phyloP scores from a whole-genome alignment of 192 early-diverging fungal species.

The Dissophora globulifera region DNA sequence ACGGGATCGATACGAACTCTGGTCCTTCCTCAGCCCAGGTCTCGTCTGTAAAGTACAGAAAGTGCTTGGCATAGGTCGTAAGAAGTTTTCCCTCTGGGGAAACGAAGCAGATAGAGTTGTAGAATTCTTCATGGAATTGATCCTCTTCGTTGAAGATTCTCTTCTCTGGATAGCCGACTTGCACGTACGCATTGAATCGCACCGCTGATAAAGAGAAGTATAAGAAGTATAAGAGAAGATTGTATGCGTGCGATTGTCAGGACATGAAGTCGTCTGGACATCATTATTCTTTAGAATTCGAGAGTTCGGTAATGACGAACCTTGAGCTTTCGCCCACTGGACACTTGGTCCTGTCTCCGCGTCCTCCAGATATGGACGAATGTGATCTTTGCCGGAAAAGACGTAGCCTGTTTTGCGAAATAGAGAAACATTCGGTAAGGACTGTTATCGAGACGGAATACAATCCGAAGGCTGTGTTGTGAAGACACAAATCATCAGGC shows the following conservation, averaged over 20 bases:
- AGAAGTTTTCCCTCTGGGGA: conserved; percentile 60
- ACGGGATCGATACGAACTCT: conserved; percentile 63
- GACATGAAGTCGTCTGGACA: background rate
- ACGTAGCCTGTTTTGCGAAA: conserved; percentile 64
- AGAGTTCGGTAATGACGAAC: conserved; percentile 33
- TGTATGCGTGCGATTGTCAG: background rate
- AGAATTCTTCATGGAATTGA: conserved; percentile 52
- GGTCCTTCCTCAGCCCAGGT: conserved; percentile 78
- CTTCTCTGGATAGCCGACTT: conserved; percentile 77
- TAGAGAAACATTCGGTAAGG: too few species aligned
- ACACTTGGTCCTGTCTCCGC: conserved; percentile 62
- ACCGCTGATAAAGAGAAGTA: too few species aligned
- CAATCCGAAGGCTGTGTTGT: too few species aligned
- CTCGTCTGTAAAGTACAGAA: conserved; percentile 78
- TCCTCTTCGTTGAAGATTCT: conserved; percentile 8
- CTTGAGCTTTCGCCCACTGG: conserved; percentile 71
- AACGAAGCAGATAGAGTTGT: conserved; percentile 73
- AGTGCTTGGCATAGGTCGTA: conserved; percentile 74
- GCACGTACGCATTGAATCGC: conserved; percentile 63
- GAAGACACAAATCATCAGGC: background rate
- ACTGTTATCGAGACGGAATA: too few species aligned
- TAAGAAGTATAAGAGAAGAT: background rate
- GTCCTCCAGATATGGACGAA: conserved; percentile 69
- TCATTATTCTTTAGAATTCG: background rate
- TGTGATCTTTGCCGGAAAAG: conserved; percentile 67